Percentiles rank a stretch among this genome's conserved stretches.
Evolutionary conservation across 2,329 filamentous ascomycete species (phyloP).

Genomic region (Fusarium falciforme): DNA sequence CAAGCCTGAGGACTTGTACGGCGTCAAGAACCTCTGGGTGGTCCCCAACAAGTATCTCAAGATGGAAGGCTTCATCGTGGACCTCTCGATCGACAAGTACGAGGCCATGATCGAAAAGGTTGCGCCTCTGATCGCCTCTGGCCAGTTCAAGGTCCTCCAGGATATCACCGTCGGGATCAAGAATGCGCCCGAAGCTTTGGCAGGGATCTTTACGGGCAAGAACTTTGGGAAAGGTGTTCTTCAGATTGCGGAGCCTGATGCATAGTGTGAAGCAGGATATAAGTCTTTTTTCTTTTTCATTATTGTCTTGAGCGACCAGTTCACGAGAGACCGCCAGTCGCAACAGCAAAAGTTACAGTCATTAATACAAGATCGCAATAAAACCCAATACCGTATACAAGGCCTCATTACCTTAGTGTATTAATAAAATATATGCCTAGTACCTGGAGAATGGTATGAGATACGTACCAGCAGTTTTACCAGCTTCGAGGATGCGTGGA

Average conservation of each 20-base stretch:
- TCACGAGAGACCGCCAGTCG: too few relatives aligned
- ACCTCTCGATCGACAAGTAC: neutral
- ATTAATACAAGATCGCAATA: neutral
- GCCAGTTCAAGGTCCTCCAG: neutral
- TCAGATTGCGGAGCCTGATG: neutral
- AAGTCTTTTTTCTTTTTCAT: neutral
- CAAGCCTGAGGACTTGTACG: neutral
- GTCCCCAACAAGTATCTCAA: neutral
- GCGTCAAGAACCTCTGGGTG: neutral
- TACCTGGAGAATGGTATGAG: too few relatives aligned
- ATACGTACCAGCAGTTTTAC: too few relatives aligned
- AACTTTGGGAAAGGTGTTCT: neutral
- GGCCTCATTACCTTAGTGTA: accelerated
- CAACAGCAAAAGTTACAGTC: neutral
- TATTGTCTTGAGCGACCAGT: neutral
- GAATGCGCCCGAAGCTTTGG: neutral
- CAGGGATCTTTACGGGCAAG: neutral
- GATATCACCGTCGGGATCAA: neutral
- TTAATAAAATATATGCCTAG: neutral
- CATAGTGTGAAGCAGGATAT: neutral
- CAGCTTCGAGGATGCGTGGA: too few relatives aligned
- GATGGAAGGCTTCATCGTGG: neutral
- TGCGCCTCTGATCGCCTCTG: neutral
- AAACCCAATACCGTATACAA: neutral
- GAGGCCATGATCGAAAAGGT: neutral